Evolutionary conservation across 805 yeast genomes (phyloP), one percentile per base, ranked within the genome.

Genomic region (Saccharomycopsis javanensis): DNA sequence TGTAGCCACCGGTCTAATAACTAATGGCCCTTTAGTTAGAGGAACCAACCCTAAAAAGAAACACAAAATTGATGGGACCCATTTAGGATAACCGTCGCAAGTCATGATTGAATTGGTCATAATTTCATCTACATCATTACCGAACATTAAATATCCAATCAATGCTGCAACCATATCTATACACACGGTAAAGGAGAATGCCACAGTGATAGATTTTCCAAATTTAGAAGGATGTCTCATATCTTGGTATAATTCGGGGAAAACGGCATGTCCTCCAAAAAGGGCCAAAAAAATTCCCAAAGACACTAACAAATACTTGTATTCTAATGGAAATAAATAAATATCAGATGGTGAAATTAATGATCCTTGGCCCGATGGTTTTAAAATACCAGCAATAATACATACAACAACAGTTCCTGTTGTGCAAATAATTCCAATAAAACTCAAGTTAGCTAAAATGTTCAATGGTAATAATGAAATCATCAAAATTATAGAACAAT

Each of bases 251-350:
- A 86, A 73, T 62, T 86, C 86, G 2, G 94, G 94, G 65, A 86
- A 87, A 27, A 87, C 79, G 4, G 94, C 88, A 69, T 87, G 94
- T 0, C 94, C 92, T 5, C 94, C 90, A 74, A 86, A 87, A 1
- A 92, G 91, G 3, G 91, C 85, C 76, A 83, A 76, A 60, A 82
- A 76, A 55, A 83, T 82, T 11, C 88, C 88, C 53, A 82, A 72
- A 1, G 85, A 77, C 35, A 81, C 68, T 8, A 79, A 65, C 8
- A 82, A 62, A 53, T 73, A 72, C 5, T 69, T 63, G 61, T 16
- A 55, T 55, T 50, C 70, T 61, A 62, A 65, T 33, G 73, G 85
- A 69, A 67, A 79, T 25, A 71, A 68, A 66, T 64, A 74, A 31
- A 72, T 73, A 51, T 68, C 68, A 2, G 61, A 52, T 55, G 81